Evolutionary conservation across 495 filamentous ascomycete species (phyloP).

Genomic region (Penicillium ochrochloron): DNA sequence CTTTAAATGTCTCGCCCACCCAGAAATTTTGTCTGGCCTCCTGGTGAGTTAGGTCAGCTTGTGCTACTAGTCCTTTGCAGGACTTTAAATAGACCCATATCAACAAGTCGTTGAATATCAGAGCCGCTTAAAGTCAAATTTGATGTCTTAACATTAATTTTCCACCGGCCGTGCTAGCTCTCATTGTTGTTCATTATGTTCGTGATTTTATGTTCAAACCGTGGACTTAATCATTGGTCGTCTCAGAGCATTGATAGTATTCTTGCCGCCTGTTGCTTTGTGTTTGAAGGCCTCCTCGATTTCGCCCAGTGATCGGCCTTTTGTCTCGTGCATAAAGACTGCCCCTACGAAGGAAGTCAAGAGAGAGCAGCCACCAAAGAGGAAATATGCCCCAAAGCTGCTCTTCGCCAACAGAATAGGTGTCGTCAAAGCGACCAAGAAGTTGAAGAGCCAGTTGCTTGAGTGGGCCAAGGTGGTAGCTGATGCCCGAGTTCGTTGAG

Average conservation of each 20-base stretch:
- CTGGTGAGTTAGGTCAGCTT: no score
- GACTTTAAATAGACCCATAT: no score
- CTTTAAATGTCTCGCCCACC: no score
- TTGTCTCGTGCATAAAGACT: constrained; percentile 65
- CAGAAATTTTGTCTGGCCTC: no score
- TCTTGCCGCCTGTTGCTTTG: constrained; percentile 1
- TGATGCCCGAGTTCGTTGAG: constrained; percentile 55
- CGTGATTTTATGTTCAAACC: not conserved
- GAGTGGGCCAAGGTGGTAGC: constrained; percentile 53
- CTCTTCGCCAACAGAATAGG: constrained; percentile 63
- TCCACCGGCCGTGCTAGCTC: no score
- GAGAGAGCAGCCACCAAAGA: constrained; percentile 58
- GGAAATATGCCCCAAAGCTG: constrained; percentile 62
- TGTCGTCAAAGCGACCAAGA: constrained; percentile 66
- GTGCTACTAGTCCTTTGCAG: no score
- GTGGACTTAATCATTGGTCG: constrained; percentile 3
- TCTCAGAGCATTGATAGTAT: not conserved
- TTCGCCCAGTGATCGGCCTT: constrained; percentile 58
- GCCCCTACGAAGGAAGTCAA: constrained; percentile 55
- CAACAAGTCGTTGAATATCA: not conserved
- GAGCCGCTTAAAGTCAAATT: not conserved
- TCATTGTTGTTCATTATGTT: not conserved
- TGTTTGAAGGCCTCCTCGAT: constrained; percentile 60
- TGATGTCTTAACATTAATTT: not conserved
- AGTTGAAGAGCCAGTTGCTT: constrained; percentile 61